Percentiles rank a stretch among this genome's conserved stretches.
phyloP scores from a whole-genome alignment of 768 basidiomycete species.

The Crepidotus variabilis region DNA sequence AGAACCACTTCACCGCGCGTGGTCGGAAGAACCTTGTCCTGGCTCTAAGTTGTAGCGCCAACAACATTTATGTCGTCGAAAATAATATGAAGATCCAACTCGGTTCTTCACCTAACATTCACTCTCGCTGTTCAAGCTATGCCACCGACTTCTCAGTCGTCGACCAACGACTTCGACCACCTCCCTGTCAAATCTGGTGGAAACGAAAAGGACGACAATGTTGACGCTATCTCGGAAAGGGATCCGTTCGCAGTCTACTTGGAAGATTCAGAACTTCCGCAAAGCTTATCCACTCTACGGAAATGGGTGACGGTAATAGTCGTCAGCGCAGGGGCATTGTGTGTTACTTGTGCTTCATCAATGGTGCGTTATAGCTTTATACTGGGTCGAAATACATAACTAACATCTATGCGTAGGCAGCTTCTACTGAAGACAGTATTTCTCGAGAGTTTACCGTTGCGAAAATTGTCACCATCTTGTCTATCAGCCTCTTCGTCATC shows the following conservation, averaged over 20 bases:
- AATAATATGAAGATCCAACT: no score
- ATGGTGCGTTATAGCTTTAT: conserved; percentile 34
- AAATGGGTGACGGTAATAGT: conserved; percentile 48
- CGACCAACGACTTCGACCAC: neutral
- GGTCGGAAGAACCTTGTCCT: neutral
- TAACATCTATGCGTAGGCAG: conserved; percentile 34
- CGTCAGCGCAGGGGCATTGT: conserved; percentile 44
- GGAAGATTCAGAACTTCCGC: conserved; percentile 38
- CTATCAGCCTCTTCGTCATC: conserved; percentile 56
- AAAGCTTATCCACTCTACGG: conserved; percentile 31
- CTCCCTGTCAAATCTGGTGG: neutral
- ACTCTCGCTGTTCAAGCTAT: neutral
- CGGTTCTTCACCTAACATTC: no score
- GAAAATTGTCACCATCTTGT: conserved; percentile 44
- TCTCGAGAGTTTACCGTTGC: conserved; percentile 45
- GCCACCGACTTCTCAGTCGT: neutral
- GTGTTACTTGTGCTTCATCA: conserved; percentile 54
- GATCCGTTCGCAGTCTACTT: conserved; percentile 31
- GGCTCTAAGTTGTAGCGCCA: neutral
- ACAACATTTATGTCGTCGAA: neutral
- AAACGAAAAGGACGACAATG: neutral
- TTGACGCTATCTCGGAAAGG: neutral
- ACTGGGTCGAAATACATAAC: neutral
- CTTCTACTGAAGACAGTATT: conserved; percentile 60
- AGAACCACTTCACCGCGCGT: neutral